Conservation (phyloP, 805 yeast species). For the Metschnikowia shivogae region DNA sequence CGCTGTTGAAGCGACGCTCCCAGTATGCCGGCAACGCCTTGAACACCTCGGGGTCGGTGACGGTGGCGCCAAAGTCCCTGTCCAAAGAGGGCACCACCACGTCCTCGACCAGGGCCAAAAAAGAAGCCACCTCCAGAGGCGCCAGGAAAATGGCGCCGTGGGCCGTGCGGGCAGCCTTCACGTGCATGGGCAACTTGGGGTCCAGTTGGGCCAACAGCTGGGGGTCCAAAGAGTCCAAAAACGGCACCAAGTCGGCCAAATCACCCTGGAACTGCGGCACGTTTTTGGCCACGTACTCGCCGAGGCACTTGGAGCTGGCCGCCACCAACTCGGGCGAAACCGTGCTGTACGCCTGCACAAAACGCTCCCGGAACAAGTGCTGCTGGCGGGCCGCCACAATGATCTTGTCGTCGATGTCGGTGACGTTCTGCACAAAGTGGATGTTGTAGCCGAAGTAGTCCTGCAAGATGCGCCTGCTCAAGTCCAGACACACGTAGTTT, state of each 20-base stretch:
- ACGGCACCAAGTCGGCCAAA: constrained; percentile 41
- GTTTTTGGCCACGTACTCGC: constrained; percentile 49
- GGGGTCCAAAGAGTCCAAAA: constrained; percentile 51
- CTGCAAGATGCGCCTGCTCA: constrained; percentile 82
- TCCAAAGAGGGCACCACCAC: constrained; percentile 74
- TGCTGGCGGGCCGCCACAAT: constrained; percentile 91
- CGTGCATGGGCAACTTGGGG: constrained; percentile 88
- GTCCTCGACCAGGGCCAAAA: constrained; percentile 57
- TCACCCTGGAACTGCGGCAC: constrained; percentile 41
- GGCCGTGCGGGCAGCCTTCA: constrained; percentile 58
- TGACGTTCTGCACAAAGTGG: constrained; percentile 89
- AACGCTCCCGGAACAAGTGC: constrained; percentile 65
- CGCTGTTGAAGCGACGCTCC: constrained; percentile 81
- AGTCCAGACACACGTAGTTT: constrained; percentile 91
- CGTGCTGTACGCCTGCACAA: constrained; percentile 23
- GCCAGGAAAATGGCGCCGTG: constrained; percentile 36
- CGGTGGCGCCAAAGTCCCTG: constrained; percentile 62
- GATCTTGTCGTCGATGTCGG: constrained; percentile 98
- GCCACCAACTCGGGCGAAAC: constrained; percentile 34
- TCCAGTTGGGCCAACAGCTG: constrained; percentile 47
- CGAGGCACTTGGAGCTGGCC: constrained; percentile 43
- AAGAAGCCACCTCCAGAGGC: constrained; percentile 13
- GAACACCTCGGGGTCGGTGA: constrained; percentile 83
- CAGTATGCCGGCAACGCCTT: constrained; percentile 78
- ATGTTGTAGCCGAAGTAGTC: constrained; percentile 91